Evolutionary conservation across 2,329 filamentous ascomycete genomes (phyloP).

Genomic region (Pseudocercospora crystallina): DNA sequence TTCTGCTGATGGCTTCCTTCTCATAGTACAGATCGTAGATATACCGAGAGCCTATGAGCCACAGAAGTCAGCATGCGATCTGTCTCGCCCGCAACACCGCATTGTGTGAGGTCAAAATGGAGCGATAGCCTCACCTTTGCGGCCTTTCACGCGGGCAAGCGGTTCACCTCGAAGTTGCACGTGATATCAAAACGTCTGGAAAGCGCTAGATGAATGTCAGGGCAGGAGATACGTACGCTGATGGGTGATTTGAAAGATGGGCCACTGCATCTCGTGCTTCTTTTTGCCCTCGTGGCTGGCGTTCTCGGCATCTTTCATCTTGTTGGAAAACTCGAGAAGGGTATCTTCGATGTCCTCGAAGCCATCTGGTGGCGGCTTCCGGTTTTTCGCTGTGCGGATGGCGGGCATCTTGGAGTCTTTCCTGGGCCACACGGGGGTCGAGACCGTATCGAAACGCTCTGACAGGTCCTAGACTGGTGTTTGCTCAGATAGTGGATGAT

Average conservation of each 20-base stretch:
- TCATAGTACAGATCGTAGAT: constrained; percentile 98
- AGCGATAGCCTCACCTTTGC: constrained; percentile 35
- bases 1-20: constrained; percentile 90
- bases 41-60: constrained; percentile 65
- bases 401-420: constrained; percentile 62
- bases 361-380: constrained; percentile 80
- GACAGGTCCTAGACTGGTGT: no score
- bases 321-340: constrained; percentile 80
- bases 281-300: constrained; percentile 74
- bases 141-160: constrained; percentile 12
- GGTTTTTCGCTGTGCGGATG: constrained; percentile 71
- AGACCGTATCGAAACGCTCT: no score
- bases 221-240: constrained; percentile 61
- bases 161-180: no score
- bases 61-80: constrained; percentile 21
- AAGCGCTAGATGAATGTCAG: neutral
- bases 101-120: constrained; percentile 28
- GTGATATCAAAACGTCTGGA: no score
- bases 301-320: constrained; percentile 95
- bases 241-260: constrained; percentile 95
- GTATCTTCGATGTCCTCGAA: constrained; percentile 88
- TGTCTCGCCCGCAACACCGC: constrained; percentile 12
- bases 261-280: constrained; percentile 93
- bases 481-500: no score
- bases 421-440: no score